Conservation (phyloP, 805 yeast genomes). For the Teunomyces gatunensis region DNA sequence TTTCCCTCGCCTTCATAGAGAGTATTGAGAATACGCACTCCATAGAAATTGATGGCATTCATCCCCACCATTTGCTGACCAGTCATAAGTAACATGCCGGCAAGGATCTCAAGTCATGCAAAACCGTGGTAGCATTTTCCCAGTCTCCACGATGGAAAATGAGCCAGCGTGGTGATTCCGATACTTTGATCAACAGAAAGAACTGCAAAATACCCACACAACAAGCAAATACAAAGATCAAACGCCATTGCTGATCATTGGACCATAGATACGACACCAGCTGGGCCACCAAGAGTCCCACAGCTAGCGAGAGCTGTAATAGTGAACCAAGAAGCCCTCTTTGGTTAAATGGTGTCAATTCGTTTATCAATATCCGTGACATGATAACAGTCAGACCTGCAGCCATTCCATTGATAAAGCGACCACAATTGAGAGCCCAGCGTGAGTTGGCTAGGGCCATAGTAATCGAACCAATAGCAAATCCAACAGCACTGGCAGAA, state of each 20-base stretch:
- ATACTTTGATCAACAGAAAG: slow-evolving; percentile 29
- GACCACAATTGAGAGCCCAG: slow-evolving; percentile 24
- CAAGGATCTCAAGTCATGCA: slow-evolving; percentile 27
- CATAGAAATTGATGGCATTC: slow-evolving; percentile 25
- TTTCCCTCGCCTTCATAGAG: slow-evolving; percentile 11
- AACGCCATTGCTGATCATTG: slow-evolving; percentile 38
- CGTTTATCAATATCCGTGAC: slow-evolving; percentile 40
- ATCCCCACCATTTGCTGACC: slow-evolving; percentile 35
- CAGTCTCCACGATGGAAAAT: slow-evolving; percentile 29
- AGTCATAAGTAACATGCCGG: slow-evolving; percentile 35
- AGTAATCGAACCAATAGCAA: slow-evolving; percentile 23
- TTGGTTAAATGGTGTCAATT: slow-evolving; percentile 38
- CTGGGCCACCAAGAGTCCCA: slow-evolving; percentile 38
- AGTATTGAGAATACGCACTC: slow-evolving; percentile 17
- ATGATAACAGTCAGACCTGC: slow-evolving; percentile 41
- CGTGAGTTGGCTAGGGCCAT: slow-evolving; percentile 24
- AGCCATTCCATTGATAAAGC: slow-evolving; percentile 36
- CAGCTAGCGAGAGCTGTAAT: slow-evolving; percentile 37
- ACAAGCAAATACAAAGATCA: slow-evolving; percentile 26
- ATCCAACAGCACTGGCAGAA: slow-evolving; percentile 10
- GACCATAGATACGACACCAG: slow-evolving; percentile 30
- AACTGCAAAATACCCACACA: slow-evolving; percentile 27
- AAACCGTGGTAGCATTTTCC: slow-evolving; percentile 24
- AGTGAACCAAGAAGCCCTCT: slow-evolving; percentile 42
- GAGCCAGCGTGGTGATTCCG: slow-evolving; percentile 44